Evolutionary conservation across 257 asterid genomes (phyloP).

Genomic region (Solanum piurae): DNA sequence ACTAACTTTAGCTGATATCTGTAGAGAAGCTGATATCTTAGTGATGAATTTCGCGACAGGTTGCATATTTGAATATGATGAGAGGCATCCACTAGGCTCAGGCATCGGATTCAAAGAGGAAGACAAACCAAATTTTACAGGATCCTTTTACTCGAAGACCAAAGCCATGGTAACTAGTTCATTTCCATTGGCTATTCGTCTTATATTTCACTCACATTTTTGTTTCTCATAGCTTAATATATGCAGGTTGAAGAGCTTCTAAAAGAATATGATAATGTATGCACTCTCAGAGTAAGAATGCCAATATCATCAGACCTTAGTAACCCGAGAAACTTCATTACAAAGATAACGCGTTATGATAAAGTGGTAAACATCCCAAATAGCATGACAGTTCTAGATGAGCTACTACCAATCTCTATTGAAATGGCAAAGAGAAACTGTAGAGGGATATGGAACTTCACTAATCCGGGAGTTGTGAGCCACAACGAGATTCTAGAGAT

Average conservation of each 20-base stretch:
- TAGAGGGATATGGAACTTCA: conserved; percentile 10
- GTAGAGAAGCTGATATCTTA: neutral
- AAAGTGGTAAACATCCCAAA: conserved; percentile 22
- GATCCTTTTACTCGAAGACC: conserved; percentile 9
- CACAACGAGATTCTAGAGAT: conserved; percentile 6
- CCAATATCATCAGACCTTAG: conserved; percentile 23
- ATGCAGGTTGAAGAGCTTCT: conserved; percentile 21
- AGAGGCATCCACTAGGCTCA: conserved; percentile 2
- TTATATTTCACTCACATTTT: neutral
- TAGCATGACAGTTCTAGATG: conserved; percentile 12
- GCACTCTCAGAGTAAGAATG: conserved; percentile 28
- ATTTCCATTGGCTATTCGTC: neutral
- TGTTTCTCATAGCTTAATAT: neutral
- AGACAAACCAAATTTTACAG: conserved; percentile 5
- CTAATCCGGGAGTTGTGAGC: neutral
- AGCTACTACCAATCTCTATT: conserved; percentile 1
- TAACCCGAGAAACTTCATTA: conserved; percentile 24
- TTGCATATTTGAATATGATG: conserved; percentile 8
- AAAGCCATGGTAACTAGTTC: conserved; percentile 6
- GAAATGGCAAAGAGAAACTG: conserved; percentile 9
- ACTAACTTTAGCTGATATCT: conserved; percentile 7
- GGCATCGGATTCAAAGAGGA: conserved; percentile 12
- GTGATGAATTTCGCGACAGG: conserved; percentile 8
- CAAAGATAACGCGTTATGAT: conserved; percentile 15
- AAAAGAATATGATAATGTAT: conserved; percentile 22